phyloP scores from a whole-genome alignment of 2,329 filamentous ascomycete genomes.

The Fusarium irregulare region DNA sequence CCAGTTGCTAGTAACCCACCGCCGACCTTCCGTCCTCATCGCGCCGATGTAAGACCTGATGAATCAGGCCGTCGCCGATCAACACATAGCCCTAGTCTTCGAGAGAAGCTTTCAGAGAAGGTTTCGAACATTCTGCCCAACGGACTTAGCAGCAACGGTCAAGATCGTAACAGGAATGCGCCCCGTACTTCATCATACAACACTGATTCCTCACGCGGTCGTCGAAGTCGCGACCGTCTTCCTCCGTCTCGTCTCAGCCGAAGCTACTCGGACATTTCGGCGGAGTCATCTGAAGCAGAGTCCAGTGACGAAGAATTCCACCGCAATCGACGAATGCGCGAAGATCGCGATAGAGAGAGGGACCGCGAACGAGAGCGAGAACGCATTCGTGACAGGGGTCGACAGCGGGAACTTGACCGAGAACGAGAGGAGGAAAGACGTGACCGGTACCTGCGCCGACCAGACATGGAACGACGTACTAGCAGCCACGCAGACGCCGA shows the following conservation, averaged over 20 bases:
- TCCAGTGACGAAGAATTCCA: slow-evolving; percentile 49
- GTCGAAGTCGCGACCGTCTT: slow-evolving; percentile 56
- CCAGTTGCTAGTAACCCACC: slow-evolving; percentile 43
- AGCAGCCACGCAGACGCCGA: slow-evolving; percentile 64
- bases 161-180: slow-evolving; percentile 53
- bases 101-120: slow-evolving; percentile 59
- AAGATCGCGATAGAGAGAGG: slow-evolving; percentile 48
- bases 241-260: slow-evolving; percentile 55
- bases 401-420: slow-evolving; percentile 55
- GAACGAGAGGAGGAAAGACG: slow-evolving; percentile 54
- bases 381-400: slow-evolving; percentile 40
- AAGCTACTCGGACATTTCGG: slow-evolving; percentile 57
- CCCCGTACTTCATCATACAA: slow-evolving; percentile 50
- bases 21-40: slow-evolving; percentile 49
- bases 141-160: slow-evolving; percentile 37
- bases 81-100: slow-evolving; percentile 54
- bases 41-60: slow-evolving; percentile 51
- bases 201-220: slow-evolving; percentile 47
- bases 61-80: slow-evolving; percentile 49
- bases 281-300: slow-evolving; percentile 51
- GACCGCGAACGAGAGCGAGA: slow-evolving; percentile 49
- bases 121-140: slow-evolving; percentile 58
- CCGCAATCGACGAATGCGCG: slow-evolving; percentile 40
- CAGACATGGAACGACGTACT: slow-evolving; percentile 57
- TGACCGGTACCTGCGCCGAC: slow-evolving; percentile 54